Conservation (phyloP, 352 stramenopile species). For the Globisporangium paroecandrum region DNA sequence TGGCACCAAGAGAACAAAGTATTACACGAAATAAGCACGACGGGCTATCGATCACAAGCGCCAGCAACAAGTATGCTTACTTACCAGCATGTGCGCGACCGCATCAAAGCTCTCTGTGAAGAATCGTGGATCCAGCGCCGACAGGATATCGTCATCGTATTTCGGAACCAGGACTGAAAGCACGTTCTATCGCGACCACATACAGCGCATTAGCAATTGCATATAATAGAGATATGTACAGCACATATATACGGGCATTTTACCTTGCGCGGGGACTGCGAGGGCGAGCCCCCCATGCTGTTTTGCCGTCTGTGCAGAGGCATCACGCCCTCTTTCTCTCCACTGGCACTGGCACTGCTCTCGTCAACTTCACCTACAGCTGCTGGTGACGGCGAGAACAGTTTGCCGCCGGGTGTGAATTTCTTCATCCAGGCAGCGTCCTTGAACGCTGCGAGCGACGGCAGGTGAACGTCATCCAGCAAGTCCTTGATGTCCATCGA, state of each 20-base stretch:
- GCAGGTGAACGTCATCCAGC: slow-evolving; percentile 46
- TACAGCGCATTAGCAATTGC: not conserved
- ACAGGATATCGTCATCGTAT: slow-evolving; percentile 64
- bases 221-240: not conserved
- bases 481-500: slow-evolving; percentile 51
- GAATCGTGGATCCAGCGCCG: slow-evolving; percentile 71
- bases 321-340: not conserved
- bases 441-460: slow-evolving; percentile 49
- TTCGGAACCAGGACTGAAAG: slow-evolving; percentile 61
- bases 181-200: slow-evolving; percentile 3
- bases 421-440: slow-evolving; percentile 67
- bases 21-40: not conserved
- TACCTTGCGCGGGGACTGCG: slow-evolving; percentile 36
- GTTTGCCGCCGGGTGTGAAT: slow-evolving; percentile 31
- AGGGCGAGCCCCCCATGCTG: slow-evolving; percentile 25
- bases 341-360: not conserved
- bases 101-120: slow-evolving; percentile 81
- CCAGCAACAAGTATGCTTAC: not conserved
- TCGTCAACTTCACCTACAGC: slow-evolving; percentile 17
- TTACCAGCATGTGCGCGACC: slow-evolving; percentile 62
- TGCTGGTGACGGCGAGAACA: slow-evolving; percentile 17
- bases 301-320: slow-evolving; percentile 20
- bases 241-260: not conserved
- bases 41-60: not conserved
- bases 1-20: slow-evolving; percentile 15